These are phyloP conservation scores for Sapria himalayana DNA, from an alignment of 345 rosid genomes.

Conservation along the genomic window DNA sequence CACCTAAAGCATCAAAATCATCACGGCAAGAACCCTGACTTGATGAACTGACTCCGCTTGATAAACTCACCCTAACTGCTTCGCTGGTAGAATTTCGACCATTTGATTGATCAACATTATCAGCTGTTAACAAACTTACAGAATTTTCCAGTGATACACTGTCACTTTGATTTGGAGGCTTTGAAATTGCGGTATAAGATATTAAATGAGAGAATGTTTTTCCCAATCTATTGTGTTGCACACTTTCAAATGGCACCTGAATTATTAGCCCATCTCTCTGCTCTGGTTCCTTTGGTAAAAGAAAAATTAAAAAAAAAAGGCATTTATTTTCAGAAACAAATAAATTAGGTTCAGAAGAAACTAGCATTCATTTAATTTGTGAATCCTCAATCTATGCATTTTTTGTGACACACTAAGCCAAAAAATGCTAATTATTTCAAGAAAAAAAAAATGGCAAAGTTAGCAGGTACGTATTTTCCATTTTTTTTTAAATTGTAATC, in stretches of 20 bases:
- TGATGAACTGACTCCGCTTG: conserved; percentile 66
- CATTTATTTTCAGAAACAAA: too few species aligned
- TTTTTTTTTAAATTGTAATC: too few species aligned
- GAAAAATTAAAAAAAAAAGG: conserved; percentile 1
- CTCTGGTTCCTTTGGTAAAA: conserved; percentile 22
- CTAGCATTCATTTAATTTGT: too few species aligned
- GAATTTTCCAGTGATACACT: conserved; percentile 16
- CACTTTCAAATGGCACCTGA: conserved; percentile 21
- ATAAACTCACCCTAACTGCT: conserved; percentile 46
- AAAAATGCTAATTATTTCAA: too few species aligned
- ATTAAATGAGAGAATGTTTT: conserved; percentile 53
- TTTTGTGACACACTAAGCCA: too few species aligned
- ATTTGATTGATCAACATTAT: conserved; percentile 22
- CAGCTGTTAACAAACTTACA: conserved; percentile 12
- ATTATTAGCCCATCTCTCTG: conserved; percentile 20
- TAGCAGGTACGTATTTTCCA: too few species aligned
- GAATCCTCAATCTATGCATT: too few species aligned
- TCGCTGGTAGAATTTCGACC: conserved; percentile 40
- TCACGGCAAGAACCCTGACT: conserved; percentile 71
- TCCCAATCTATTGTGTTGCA: conserved; percentile 34
- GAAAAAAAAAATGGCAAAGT: neutral
- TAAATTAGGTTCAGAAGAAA: too few species aligned
- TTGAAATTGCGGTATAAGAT: conserved; percentile 31
- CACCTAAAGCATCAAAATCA: conserved; percentile 69
- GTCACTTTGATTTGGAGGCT: conserved; percentile 22